Conservation (phyloP, 164 flowering plant species). For the Santalum album region DNA sequence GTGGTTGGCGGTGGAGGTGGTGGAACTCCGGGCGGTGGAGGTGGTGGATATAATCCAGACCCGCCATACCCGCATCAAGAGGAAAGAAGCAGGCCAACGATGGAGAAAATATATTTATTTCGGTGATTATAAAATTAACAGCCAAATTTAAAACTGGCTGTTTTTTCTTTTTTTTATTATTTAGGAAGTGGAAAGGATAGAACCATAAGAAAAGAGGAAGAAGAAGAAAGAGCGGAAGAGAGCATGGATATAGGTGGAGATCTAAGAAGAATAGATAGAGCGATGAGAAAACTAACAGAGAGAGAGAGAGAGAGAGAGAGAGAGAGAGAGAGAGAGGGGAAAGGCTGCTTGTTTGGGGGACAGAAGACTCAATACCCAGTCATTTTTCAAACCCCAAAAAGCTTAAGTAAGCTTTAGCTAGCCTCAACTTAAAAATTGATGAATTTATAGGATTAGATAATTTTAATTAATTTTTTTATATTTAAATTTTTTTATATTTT, state of each 20-base stretch:
- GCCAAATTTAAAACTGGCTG: constrained; percentile 10
- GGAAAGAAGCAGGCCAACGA: constrained; percentile 19
- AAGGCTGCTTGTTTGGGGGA: constrained; percentile 2
- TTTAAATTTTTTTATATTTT: no score
- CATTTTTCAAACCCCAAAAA: constrained; percentile 21
- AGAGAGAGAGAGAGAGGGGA: constrained; percentile 16
- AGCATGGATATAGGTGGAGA: no score
- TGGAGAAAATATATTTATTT: constrained; percentile 15
- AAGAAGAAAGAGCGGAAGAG: no score
- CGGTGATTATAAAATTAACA: no score
- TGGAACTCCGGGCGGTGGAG: constrained; percentile 40
- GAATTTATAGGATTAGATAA: no score
- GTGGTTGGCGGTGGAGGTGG: no score
- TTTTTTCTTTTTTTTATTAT: constrained; percentile 12
- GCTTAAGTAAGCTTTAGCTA: no score
- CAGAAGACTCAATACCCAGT: constrained; percentile 24
- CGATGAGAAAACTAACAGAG: no score
- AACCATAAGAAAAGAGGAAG: no score
- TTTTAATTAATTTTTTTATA: no score
- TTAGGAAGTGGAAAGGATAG: constrained; percentile 2
- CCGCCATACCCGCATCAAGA: constrained; percentile 53
- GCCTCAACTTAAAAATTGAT: no score
- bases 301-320: constrained; percentile 18
- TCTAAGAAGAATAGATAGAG: constrained; percentile 6
- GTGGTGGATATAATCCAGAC: constrained; percentile 50